Base-by-base conservation (phyloP, 2,329 filamentous ascomycete genomes). In the Colletotrichum musicola region DNA sequence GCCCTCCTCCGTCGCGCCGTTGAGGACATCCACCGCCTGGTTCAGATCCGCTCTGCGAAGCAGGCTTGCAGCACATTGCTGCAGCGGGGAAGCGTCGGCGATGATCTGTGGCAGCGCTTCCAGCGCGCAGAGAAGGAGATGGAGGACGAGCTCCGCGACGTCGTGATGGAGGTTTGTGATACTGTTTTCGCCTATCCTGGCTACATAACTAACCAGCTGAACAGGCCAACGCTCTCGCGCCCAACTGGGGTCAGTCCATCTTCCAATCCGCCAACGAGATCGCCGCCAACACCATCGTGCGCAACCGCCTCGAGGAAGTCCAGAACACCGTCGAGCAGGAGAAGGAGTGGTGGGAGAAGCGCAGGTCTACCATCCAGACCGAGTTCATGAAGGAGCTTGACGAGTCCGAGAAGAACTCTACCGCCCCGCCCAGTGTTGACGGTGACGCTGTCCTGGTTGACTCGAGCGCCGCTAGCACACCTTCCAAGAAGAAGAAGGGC, bases 221-320 rank as follows among this genome's bases (percentile, higher is more conserved):
- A 49, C 73, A 98, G 94, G 96, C 97, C 75, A 98, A 98, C 78
- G 94, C 93, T 20, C 92, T 98, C 72, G 87, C 89, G 1, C 91
- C 93, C 56, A 91, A 92, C 79, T 99, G 96, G 96, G 96, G 96
- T 70, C 91, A 96, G 77, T 90, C 89, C 64, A 98, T 99, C 79
- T 99, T 99, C 88, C 96, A 99, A 81, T 95, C 93, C 53, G 96
- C 96, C 63, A 97, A 97, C 81, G 96, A 99, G 81, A 98, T 99
- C 81, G 90, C 92, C 68, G 92, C 94, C 77, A 98, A 98, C 82
- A 88, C 89, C 49, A 82, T 90, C 54, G 87, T 97, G 76, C 92
- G 94, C 73, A 86, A 91, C 72, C 88, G 91, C 57, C 86, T 97
- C 20, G 88, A 90, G 54, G 92, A 94, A 71, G 89, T 97, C 67